Evolutionary conservation across 2,329 filamentous ascomycete species (phyloP).

Genomic region (Colletotrichum sp.): DNA sequence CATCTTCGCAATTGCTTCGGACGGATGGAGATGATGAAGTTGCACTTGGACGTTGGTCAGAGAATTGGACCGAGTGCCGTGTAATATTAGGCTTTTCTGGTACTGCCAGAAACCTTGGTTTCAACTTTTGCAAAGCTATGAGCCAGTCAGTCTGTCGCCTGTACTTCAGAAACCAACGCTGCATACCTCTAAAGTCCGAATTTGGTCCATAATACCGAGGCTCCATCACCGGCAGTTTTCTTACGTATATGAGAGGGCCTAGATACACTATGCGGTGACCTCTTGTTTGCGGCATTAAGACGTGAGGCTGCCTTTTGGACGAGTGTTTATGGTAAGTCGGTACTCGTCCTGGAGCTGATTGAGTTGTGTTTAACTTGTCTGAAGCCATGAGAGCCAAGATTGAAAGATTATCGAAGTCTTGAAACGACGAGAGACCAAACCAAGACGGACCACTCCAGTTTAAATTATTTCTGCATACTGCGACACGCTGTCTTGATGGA

Average conservation of each 20-base stretch:
- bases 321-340: background rate
- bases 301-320: background rate
- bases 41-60: background rate
- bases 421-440: background rate
- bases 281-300: background rate
- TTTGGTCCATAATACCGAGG: background rate
- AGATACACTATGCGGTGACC: background rate
- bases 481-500: background rate
- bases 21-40: background rate
- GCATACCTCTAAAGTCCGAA: background rate
- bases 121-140: background rate
- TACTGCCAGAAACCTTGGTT: background rate
- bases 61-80: background rate
- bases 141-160: background rate
- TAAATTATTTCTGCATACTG: background rate
- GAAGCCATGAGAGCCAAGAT: background rate
- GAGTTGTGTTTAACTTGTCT: background rate
- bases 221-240: background rate
- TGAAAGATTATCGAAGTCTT: background rate
- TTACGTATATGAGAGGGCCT: background rate
- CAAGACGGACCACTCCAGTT: background rate
- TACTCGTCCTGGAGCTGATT: background rate
- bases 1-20: background rate
- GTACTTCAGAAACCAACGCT: background rate
- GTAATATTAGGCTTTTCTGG: background rate